Base-by-base conservation (phyloP, 2,329 filamentous ascomycete genomes). In the Pyrenochaeta sp. region DNA sequence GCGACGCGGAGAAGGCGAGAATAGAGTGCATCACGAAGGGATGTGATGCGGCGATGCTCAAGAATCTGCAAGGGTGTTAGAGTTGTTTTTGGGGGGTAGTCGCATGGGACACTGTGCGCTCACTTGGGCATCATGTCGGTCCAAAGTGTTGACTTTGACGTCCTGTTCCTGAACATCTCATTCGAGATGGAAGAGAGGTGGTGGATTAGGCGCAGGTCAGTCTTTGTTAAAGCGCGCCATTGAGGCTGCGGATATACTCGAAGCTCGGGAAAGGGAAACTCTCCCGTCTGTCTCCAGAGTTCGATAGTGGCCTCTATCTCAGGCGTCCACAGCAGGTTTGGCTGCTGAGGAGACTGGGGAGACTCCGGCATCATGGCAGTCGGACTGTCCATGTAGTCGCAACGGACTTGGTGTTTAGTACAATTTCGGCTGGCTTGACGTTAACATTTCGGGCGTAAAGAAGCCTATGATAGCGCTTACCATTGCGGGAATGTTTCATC, bases 401-500 rank as follows among this genome's bases (percentile, higher is more conserved):
- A 99, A 73, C 93, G 91, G 72, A 96, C 95, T 82, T 97, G 97
- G 82, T 99, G 95, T 82, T 98, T 99, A 61, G 94, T 97, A 81
- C 95, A 99, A 80, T 99, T 99, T 73, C 92, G 92, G 82, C 93
- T 96, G 73, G 19, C 59, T 27, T 40, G 25, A 32, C 55, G 61
- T 76, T 59, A 78, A 67, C 44, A 50, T 19, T 28, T n/a, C 43
- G 22, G 25, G 46, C 22, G 43, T 24, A 22, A 3, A 54, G 9
- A 19, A 30, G 42, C 27, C 36, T 2, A 15, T 34, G 50, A 25
- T n/a, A 22, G 45, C 52, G 65, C 85, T 71, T 84, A 96, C 93
- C 94, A 99, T 86, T 99, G 95, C 50, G 95, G 95, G 73, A 97
- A 97, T 68, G 88, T 97, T 79, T 99, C 95, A 76, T 99, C 95